A percentile compares a stretch with the other conserved stretches of the same genome.
Evolutionary conservation across 768 basidiomycete species (phyloP).

Genomic region (Boletus sp.): DNA sequence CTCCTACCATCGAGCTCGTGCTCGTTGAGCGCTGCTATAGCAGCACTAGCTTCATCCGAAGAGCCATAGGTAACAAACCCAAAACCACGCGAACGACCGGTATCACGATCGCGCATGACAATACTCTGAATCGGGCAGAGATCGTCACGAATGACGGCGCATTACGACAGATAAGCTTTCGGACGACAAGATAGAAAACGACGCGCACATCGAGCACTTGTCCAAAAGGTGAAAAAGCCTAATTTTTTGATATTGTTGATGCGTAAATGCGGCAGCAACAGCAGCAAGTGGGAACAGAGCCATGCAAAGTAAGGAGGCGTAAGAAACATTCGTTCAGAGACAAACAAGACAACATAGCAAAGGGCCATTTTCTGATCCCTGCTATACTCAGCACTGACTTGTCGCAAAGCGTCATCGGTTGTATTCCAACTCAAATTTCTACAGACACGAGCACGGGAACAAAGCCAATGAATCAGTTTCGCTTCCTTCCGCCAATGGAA

Average conservation of each 20-base stretch:
- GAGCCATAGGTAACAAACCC: slow-evolving; percentile 85
- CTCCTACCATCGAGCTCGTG: slow-evolving; percentile 91
- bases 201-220: slow-evolving; percentile 88
- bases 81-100: slow-evolving; percentile 94
- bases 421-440: slow-evolving; percentile 97
- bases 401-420: slow-evolving; percentile 85
- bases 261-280: slow-evolving; percentile 19
- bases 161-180: slow-evolving; percentile 20
- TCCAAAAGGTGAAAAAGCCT: slow-evolving; percentile 85
- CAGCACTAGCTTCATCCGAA: slow-evolving; percentile 65
- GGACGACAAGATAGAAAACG: slow-evolving; percentile 28
- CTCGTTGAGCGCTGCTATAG: slow-evolving; percentile 79
- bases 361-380: slow-evolving; percentile 19
- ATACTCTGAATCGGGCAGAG: slow-evolving; percentile 61
- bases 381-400: slow-evolving; percentile 67
- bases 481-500: slow-evolving; percentile 40
- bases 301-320: slow-evolving; percentile 28
- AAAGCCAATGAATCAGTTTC: slow-evolving; percentile 54
- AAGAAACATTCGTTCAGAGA: slow-evolving; percentile 31
- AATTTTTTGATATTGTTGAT: slow-evolving; percentile 23
- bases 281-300: slow-evolving; percentile 17
- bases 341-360: slow-evolving; percentile 47
- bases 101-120: slow-evolving; percentile 98
- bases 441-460: slow-evolving; percentile 43
- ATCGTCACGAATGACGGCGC: slow-evolving; percentile 28